Evolutionary conservation across 306 rosid species (phyloP).

Genomic region (Quercus mongolica): DNA sequence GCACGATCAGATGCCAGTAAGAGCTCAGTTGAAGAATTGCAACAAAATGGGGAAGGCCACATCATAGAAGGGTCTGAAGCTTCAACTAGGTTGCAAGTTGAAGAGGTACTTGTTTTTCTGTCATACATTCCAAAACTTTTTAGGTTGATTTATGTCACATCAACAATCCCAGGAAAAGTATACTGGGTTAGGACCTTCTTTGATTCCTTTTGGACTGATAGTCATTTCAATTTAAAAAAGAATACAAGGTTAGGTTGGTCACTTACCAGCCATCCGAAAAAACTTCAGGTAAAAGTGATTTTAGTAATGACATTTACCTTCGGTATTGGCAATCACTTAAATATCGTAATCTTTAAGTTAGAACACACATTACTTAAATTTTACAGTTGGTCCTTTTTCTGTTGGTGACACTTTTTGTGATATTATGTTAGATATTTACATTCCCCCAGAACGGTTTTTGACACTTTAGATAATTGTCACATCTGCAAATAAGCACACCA

Average conservation of each 20-base stretch:
- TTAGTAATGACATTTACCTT: neutral
- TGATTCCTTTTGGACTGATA: neutral
- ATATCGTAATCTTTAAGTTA: neutral
- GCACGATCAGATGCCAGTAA: slow-evolving; percentile 9
- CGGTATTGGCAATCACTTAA: neutral
- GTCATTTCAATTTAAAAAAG: slow-evolving; percentile 5
- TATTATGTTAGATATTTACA: neutral
- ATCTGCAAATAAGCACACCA: neutral
- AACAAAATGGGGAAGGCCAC: slow-evolving; percentile 23
- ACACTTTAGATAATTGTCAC: neutral
- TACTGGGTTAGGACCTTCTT: neutral
- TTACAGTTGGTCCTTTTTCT: neutral
- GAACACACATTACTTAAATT: neutral
- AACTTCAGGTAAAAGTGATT: neutral
- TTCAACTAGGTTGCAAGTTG: slow-evolving; percentile 30
- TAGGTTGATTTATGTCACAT: neutral
- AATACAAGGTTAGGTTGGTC: slow-evolving; percentile 2
- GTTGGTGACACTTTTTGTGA: neutral
- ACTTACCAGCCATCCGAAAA: neutral
- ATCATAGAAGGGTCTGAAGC: slow-evolving; percentile 28
- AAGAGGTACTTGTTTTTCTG: slow-evolving; percentile 54
- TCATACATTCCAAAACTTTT: slow-evolving; percentile 3
- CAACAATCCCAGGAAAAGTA: neutral
- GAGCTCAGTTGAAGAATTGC: slow-evolving; percentile 28
- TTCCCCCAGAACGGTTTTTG: neutral